Evolutionary conservation across 176 grass and related monocot species (phyloP), one percentile per base, ranked within the genome.

Genomic region (Olyra latifolia): DNA sequence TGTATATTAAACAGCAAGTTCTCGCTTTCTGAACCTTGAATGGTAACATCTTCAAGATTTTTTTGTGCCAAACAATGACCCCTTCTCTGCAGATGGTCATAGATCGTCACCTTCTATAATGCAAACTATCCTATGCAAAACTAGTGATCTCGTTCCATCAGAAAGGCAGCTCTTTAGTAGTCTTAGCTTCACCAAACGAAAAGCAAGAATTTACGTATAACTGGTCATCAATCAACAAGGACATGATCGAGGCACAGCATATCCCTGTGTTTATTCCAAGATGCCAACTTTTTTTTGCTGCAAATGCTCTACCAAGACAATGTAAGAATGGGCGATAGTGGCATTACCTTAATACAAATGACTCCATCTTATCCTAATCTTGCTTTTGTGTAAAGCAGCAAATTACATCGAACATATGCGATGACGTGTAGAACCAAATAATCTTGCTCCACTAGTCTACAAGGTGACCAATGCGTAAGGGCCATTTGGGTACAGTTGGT

Each of bases 201-300:
- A 66, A 45, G 19, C 23, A 12, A 41, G 13, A 24, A 38, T 10
- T 57, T 25, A 5, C n/a, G n/a, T n/a, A 80, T 16, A 66, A 25
- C 40, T 22, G 23, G 54, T 20, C 49, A 57, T 48, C 54, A 59
- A 27, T 57, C 78, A 70, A 62, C 35, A 62, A 50, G 32, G 62
- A 76, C 41, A 57, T 4, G 48, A n/a, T n/a, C n/a, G n/a, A 20
- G 32, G 9, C 72, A 57, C 10, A 80, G 85, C 63, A 82, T 87
- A 87, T 87, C 63, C 85, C 56, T 61, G 32, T 75, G 30, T 47
- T 81, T 81, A 87, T 76, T 55, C 84, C 71, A 6, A 81, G 30
- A 46, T 25, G 77, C 63, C 67, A 67, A 40, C 25, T 10, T 45
- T 28, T 45, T 28, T 40, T 55, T 32, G 15, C 17, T 29, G n/a